Conservation (phyloP, 345 rosid species). For the Gossypium thurberi region DNA sequence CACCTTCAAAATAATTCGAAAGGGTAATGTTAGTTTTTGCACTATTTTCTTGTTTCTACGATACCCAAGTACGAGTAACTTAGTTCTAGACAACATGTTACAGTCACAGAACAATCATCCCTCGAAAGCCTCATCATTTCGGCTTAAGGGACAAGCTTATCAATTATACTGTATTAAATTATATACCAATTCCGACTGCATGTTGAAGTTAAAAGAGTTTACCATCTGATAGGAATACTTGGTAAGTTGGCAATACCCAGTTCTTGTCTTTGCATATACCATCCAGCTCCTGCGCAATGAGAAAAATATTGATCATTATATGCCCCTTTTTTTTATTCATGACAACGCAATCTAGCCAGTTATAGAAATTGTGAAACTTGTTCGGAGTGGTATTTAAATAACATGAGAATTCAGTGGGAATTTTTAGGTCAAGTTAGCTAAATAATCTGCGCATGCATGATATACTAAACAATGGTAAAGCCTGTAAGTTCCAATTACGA, state of each 20-base stretch:
- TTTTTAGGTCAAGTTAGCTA: neutral
- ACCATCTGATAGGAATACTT: slow-evolving; percentile 45
- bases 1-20: slow-evolving; percentile 33
- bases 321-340: neutral
- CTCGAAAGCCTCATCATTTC: neutral
- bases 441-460: too few species aligned
- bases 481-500: too few species aligned
- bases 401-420: neutral
- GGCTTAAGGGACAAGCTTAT: neutral
- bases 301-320: neutral
- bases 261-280: slow-evolving; percentile 37
- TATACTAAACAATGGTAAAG: neutral
- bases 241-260: slow-evolving; percentile 63
- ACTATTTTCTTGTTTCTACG: neutral
- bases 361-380: too few species aligned
- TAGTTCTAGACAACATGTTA: neutral
- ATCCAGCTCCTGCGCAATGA: slow-evolving; percentile 53
- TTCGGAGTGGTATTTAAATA: neutral
- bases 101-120: neutral
- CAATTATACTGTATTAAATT: neutral
- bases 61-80: neutral
- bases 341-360: neutral
- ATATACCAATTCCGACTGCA: neutral
- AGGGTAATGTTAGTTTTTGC: neutral
- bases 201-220: slow-evolving; percentile 21